These are phyloP conservation scores for Microbotryomycetes sp. DNA, from an alignment of 1,284 basidiomycete species.

Conservation along the genomic window DNA sequence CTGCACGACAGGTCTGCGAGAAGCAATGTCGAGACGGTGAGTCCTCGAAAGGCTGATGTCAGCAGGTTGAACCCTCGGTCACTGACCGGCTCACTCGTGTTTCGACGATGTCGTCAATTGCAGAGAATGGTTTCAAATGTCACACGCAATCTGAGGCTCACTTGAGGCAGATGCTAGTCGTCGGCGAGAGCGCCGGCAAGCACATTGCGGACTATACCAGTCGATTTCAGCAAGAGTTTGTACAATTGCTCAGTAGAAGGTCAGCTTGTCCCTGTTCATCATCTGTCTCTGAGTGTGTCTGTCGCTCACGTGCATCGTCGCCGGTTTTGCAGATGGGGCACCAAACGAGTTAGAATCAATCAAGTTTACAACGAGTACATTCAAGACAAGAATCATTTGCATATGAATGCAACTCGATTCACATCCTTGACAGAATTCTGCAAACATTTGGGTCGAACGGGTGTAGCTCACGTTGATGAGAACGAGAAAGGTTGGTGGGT, in stretches of 20 bases:
- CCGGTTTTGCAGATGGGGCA: conserved; percentile 64
- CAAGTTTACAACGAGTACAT: conserved; percentile 98
- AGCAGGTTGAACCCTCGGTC: neutral
- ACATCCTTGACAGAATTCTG: conserved; percentile 91
- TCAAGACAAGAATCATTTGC: conserved; percentile 84
- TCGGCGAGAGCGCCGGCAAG: conserved; percentile 77
- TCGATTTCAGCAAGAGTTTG: conserved; percentile 88
- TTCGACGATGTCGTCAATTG: neutral
- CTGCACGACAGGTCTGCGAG: conserved; percentile 72
- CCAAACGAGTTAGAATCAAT: conserved; percentile 88
- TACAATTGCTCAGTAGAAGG: conserved; percentile 76
- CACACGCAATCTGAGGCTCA: conserved; percentile 81
- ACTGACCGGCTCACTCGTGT: neutral
- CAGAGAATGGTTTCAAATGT: conserved; percentile 94
- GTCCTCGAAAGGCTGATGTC: neutral
- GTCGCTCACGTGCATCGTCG: too few species aligned
- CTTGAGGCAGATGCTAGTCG: conserved; percentile 89
- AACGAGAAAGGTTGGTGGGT: conserved; percentile 97
- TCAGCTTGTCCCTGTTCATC: conserved; percentile 41
- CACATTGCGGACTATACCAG: conserved; percentile 86
- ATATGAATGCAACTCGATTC: conserved; percentile 99
- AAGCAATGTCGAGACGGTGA: conserved; percentile 67
- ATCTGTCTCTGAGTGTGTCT: neutral
- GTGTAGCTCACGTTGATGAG: conserved; percentile 90
- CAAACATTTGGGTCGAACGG: conserved; percentile 81